These are phyloP conservation scores for Seiridium cupressi DNA, from an alignment of 2,329 filamentous ascomycete species.

Conservation along the genomic window DNA sequence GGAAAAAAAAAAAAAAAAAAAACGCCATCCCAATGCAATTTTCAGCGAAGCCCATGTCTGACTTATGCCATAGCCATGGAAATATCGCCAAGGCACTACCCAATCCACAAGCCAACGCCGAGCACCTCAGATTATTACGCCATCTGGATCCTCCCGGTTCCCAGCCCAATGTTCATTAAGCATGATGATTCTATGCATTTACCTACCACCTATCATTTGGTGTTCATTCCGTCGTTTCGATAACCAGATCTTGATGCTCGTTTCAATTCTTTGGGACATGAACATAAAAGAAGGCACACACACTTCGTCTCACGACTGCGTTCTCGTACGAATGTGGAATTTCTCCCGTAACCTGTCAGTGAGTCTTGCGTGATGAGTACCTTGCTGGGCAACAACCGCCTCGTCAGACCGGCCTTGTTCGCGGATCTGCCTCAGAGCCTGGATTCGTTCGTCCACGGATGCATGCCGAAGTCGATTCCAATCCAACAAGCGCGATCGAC, in stretches of 20 bases:
- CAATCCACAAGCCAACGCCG: neutral
- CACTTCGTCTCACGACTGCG: conserved; percentile 28
- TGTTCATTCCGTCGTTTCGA: too few relatives aligned
- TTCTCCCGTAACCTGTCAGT: conserved; percentile 50
- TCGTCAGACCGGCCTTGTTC: conserved; percentile 32
- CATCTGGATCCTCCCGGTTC: neutral
- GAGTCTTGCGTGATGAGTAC: conserved; percentile 40
- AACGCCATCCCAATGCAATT: conserved; percentile 7
- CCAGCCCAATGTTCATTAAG: neutral
- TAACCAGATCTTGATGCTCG: too few relatives aligned
- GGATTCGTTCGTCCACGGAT: conserved; percentile 61
- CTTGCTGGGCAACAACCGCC: conserved; percentile 27
- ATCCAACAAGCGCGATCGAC: conserved; percentile 54
- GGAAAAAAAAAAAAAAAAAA: too few relatives aligned
- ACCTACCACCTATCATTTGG: too few relatives aligned
- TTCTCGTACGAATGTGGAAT: conserved; percentile 50
- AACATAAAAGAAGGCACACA: neutral
- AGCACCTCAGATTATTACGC: neutral
- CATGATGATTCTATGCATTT: too few relatives aligned
- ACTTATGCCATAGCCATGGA: neutral
- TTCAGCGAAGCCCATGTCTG: neutral
- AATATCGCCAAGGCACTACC: neutral
- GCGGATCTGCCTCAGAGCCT: conserved; percentile 50
- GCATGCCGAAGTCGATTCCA: conserved; percentile 56
- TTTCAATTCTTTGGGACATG: neutral